A percentile compares a stretch with the other conserved stretches of the same genome.
These are phyloP conservation scores for Heliamphora pulchella DNA, from an alignment of 179 eudicot species.

Conservation along the genomic window DNA sequence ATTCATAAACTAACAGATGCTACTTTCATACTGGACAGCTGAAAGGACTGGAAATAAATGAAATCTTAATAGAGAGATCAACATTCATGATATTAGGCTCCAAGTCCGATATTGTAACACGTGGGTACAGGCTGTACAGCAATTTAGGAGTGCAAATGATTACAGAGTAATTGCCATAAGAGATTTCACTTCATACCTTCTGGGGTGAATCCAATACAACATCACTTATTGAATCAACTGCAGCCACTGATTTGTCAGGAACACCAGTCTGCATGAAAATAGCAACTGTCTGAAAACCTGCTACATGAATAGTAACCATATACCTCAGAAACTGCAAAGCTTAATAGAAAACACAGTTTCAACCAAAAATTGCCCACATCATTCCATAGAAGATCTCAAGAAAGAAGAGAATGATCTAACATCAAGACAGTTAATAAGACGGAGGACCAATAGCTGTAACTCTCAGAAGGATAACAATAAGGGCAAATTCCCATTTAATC, in stretches of 20 bases:
- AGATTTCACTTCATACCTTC: constrained; percentile 47
- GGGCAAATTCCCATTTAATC: neutral
- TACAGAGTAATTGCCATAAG: no score
- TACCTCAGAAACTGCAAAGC: constrained; percentile 62
- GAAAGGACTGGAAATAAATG: neutral
- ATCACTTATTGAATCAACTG: constrained; percentile 39
- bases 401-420: neutral
- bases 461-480: neutral
- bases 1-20: neutral
- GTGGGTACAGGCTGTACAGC: neutral
- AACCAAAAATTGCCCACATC: constrained; percentile 13
- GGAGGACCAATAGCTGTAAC: neutral
- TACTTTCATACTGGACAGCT: neutral
- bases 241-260: constrained; percentile 49
- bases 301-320: constrained; percentile 91
- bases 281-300: constrained; percentile 99
- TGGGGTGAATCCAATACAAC: constrained; percentile 75
- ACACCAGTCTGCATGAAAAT: constrained; percentile 99
- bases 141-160: neutral
- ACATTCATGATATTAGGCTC: neutral
- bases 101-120: neutral
- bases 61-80: neutral
- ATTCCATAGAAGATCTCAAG: constrained; percentile 17
- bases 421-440: neutral
- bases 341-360: constrained; percentile 16